A percentile compares a stretch with the other conserved stretches of the same genome.
phyloP scores from a whole-genome alignment of 768 basidiomycete genomes.

The Nevesoporus exiguus region DNA sequence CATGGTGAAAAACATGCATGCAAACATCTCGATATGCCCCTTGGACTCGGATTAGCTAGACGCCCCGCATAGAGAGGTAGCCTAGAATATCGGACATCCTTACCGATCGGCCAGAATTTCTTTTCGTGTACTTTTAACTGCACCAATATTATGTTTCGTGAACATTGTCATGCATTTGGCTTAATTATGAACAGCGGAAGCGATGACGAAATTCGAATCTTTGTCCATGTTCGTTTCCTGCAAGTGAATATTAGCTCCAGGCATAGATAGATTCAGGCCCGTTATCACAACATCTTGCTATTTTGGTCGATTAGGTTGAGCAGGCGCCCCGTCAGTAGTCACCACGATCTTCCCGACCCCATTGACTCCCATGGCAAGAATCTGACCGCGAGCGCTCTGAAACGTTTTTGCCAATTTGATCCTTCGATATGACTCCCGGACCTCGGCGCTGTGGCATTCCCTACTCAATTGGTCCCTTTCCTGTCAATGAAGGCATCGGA shows the following conservation, averaged over 20 bases:
- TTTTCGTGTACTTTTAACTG: conserved; percentile 16
- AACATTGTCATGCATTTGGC: conserved; percentile 22
- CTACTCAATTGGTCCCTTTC: not conserved
- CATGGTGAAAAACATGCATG: conserved; percentile 6
- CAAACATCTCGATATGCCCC: not conserved
- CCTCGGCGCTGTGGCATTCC: not conserved
- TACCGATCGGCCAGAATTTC: not conserved
- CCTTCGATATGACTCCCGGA: not conserved
- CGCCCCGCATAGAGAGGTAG: not conserved
- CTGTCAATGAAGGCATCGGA: not conserved
- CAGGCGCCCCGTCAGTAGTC: not conserved
- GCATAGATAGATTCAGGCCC: conserved; percentile 28
- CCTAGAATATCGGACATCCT: not conserved
- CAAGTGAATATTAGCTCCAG: conserved; percentile 15
- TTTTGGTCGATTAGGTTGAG: not conserved
- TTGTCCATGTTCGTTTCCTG: conserved; percentile 5
- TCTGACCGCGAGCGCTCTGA: not conserved
- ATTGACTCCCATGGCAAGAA: not conserved
- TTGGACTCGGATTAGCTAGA: not conserved
- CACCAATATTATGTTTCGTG: conserved; percentile 6
- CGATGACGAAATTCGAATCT: conserved; percentile 18
- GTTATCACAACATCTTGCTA: conserved; percentile 4
- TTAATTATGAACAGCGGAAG: conserved; percentile 18
- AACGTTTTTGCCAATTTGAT: not conserved
- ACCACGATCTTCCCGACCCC: not conserved